phyloP scores from a whole-genome alignment of 306 rosid genomes.

The Albizia julibrissin region DNA sequence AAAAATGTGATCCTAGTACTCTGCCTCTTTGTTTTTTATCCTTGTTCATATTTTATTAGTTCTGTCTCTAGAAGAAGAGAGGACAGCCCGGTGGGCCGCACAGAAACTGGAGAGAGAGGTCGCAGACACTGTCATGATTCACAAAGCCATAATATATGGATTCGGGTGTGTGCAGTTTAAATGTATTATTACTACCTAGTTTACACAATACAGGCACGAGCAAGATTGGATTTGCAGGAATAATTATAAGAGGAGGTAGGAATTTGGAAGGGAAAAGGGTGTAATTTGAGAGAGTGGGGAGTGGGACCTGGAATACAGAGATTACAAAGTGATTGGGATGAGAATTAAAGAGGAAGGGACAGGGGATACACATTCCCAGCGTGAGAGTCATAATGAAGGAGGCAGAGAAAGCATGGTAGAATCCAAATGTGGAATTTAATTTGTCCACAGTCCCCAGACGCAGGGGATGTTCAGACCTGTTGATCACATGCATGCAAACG shows the following conservation, averaged over 20 bases:
- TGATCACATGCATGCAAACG: slow-evolving; percentile 19
- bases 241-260: not conserved
- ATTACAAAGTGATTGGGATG: slow-evolving; percentile 29
- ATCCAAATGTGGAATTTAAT: slow-evolving; percentile 23
- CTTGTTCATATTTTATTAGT: slow-evolving; percentile 26
- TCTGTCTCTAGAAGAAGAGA: not conserved
- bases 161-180: slow-evolving; percentile 4
- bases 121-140: slow-evolving; percentile 11
- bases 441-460: not conserved
- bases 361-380: slow-evolving; percentile 46
- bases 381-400: slow-evolving; percentile 54
- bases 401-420: not conserved
- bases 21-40: not conserved
- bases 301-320: slow-evolving; percentile 29
- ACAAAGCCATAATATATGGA: not conserved
- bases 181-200: slow-evolving; percentile 20
- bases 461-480: not conserved
- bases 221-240: slow-evolving; percentile 22
- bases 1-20: not conserved
- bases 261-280: not conserved
- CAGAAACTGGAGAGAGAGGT: slow-evolving; percentile 15
- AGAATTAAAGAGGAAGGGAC: slow-evolving; percentile 40
- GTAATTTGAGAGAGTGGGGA: too few relatives aligned
- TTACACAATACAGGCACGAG: not conserved
- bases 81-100: slow-evolving; percentile 17